Percentiles rank a stretch among this genome's conserved stretches.
Conservation (phyloP, 805 yeast genomes). For the Cyberlindnera samutprakarnensis region DNA sequence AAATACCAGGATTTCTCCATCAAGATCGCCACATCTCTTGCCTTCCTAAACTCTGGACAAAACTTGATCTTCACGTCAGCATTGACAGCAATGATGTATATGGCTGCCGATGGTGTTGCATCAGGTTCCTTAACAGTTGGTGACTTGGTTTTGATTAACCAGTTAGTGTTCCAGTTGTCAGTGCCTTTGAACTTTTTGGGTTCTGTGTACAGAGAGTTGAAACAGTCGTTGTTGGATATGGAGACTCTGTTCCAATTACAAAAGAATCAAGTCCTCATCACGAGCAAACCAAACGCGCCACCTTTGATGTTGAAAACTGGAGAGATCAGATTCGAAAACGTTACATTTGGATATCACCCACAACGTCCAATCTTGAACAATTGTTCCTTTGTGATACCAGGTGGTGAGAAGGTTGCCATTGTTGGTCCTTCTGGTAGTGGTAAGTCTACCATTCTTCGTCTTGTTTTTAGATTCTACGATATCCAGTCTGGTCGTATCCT, state of each 20-base stretch:
- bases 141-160: conserved; percentile 90
- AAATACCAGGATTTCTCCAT: conserved; percentile 64
- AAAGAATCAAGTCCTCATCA: conserved; percentile 59
- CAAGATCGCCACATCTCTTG: conserved; percentile 78
- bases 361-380: conserved; percentile 79
- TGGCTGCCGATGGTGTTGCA: conserved; percentile 94
- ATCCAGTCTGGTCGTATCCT: conserved; percentile 67
- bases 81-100: conserved; percentile 93
- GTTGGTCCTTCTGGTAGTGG: conserved; percentile 98
- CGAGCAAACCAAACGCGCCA: conserved; percentile 55
- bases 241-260: conserved; percentile 87
- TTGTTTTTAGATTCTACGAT: conserved; percentile 88
- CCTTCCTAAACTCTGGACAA: conserved; percentile 74
- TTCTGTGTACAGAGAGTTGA: conserved; percentile 89
- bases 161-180: conserved; percentile 89
- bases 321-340: conserved; percentile 83
- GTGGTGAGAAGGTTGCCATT: conserved; percentile 85
- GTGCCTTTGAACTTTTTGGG: conserved; percentile 94
- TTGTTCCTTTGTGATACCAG: conserved; percentile 79
- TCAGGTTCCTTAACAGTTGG: conserved; percentile 82
- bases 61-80: conserved; percentile 80
- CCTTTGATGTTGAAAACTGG: conserved; percentile 46
- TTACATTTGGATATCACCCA: conserved; percentile 85
- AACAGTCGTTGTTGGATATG: conserved; percentile 92
- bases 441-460: conserved; percentile 78